Evolutionary conservation across 2,329 filamentous ascomycete genomes (phyloP).

Genomic region (Amauroascus niger): DNA sequence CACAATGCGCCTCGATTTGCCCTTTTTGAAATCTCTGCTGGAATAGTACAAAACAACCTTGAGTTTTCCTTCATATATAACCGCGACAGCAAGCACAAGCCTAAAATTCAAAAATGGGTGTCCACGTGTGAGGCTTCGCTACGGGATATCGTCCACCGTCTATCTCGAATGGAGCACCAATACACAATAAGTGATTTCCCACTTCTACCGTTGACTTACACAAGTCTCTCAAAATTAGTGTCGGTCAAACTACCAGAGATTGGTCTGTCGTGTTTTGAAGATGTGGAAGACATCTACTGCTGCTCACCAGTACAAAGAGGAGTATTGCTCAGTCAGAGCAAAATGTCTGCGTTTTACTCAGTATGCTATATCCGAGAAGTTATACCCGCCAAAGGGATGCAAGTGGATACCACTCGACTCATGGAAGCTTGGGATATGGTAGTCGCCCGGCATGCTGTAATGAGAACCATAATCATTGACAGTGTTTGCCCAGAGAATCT

Average conservation of each 20-base stretch:
- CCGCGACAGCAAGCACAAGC: constrained; percentile 39
- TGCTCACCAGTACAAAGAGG: constrained; percentile 33
- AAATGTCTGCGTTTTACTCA: neutral
- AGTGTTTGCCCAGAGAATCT: neutral
- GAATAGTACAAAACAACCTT: constrained; percentile 1
- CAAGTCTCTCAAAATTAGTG: constrained; percentile 23
- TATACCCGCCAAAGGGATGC: neutral
- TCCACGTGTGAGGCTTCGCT: constrained; percentile 30
- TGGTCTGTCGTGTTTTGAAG: neutral
- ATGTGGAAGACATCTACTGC: constrained; percentile 25
- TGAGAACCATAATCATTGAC: neutral
- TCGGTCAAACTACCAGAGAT: neutral
- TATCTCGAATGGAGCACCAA: constrained; percentile 21
- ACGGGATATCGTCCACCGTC: constrained; percentile 20
- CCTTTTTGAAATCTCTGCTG: constrained; percentile 45
- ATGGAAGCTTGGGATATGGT: constrained; percentile 5
- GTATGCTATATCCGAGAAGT: neutral
- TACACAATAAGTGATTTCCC: constrained; percentile 38
- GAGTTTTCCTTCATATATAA: constrained; percentile 36
- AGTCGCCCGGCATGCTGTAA: neutral
- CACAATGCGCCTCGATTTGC: constrained; percentile 39
- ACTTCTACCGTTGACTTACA: constrained; percentile 36
- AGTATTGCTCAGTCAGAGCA: constrained; percentile 17
- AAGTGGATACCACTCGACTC: constrained; percentile 2
- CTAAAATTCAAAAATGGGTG: constrained; percentile 38